Base-by-base conservation (phyloP, 1,284 basidiomycete species). In the Singerocomus rubriflavus region DNA sequence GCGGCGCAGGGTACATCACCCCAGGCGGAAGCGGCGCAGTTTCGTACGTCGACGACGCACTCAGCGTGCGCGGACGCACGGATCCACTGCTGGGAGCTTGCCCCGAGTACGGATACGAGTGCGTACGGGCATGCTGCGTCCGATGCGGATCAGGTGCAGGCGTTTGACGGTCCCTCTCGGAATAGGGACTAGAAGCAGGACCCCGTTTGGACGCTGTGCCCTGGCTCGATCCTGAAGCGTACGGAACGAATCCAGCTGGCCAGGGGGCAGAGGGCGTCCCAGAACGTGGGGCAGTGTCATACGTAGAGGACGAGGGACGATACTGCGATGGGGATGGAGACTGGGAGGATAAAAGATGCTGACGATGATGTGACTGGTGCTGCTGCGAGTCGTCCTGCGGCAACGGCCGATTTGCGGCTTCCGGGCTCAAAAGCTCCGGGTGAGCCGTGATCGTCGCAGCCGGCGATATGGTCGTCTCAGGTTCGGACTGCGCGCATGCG, bases 301-400 rank as follows among this genome's bases (percentile, higher is more conserved):
- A 42, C 2, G 42, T 5, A 4, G 52, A 25, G 3, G 55, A 25
- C 0, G 42, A 2, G 6, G 45, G 29, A 13, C 27, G 74, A 71
- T 51, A 79, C 76, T 55, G 81, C 76, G 50, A 53, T 39, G 46
- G 57, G 1, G 48, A 21, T 5, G 50, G 46, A 2, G 46, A 26
- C 8, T 30, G 17, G 11, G n/a, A 16, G 11, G 37, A 17, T 13
- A 25, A 8, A 7, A 38, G 51, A 11, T 46, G 74, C 70, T 44
- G 75, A 71, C 51, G 30, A 4, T 11, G 50, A 4, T 32, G 46
- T n/a, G n/a, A n/a, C 34, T 57, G 57, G 17, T 53, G 44, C 48
- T 57, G 55, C 26, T 47, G 55, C 8, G 48, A 44, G 42, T 61
- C 60, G 4, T 66, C 61, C 29, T 52, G 55, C 1, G 62, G 57